Base-by-base conservation (phyloP, 2,329 filamentous ascomycete species). In the Aureobasidium subglaciale region DNA sequence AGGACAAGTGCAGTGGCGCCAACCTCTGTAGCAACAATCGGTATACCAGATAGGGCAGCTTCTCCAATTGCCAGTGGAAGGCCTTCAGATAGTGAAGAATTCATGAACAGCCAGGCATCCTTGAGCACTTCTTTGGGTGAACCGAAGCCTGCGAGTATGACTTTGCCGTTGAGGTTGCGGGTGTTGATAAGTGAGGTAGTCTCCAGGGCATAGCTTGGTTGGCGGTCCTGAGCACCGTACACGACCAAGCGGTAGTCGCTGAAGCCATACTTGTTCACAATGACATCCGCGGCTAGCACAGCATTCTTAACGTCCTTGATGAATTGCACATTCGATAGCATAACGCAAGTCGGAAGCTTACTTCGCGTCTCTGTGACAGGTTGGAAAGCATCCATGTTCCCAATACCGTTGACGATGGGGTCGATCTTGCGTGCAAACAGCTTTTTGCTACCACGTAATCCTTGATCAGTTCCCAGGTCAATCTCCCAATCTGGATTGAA, bases 251-350 rank as follows among this genome's bases (percentile, higher is more conserved):
- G 74, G 66, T 85, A 85, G 58, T 85, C 81, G 38, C 74, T 77
- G 67, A 85, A 84, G n/a, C 82, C 81, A 75, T 78, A 85, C 61
- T 81, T 75, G 63, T 85, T 84, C 60, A 84, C 77, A 59, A 85
- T 84, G 59, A 85, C 78, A 61, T 85, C 82, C 1, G 82, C 82
- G 6, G 82, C 81, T 5, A 84, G 70, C 22, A 85, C 75, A 3
- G 82, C 82, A 2, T 77, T 84, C 66, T 84, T 84, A 67, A 85
- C 82, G 59, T 85, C 82, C 64, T 85, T 85, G 59, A 70, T 70
- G 58, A 77, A 78, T 67, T 79, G 78, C 3, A 81, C 74, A 59
- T 85, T 82, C 20, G 82, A 85, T 48, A 85, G 66, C 82, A 85
- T 85, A 24, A 81, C 82, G 2, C 84, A 82, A 0, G 82, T 85